Base-by-base conservation (phyloP, 179 eudicot genomes). In the Monotropa hypopitys region DNA sequence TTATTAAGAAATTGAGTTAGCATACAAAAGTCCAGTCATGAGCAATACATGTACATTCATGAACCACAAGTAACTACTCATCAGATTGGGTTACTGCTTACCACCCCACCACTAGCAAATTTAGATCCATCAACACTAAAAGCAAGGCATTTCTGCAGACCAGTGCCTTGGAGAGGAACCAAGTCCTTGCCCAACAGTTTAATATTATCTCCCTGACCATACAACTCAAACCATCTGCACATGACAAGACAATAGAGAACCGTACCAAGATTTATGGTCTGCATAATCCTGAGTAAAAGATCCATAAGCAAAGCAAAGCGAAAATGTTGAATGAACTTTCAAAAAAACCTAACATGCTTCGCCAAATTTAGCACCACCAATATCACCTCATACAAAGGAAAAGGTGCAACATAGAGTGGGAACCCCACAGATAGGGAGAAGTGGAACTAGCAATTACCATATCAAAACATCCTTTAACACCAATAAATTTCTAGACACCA, bases 51-150 rank as follows among this genome's bases (percentile, higher is more conserved):
- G 42, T 35, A 45, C 35, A 20, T 40, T 15, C 7, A 20, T 76
- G 46, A 70, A 69, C 26, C 21, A 38, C 50, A 72, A 61, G 16
- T 30, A 46, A 35, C 71, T 33, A 32, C 26, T 45, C 68, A 76
- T 68, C 30, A 79, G 53, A 42, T 12, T 11, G 10, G n/a, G 43
- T 49, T 57, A 51, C 10, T 78, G 65, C 88, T 85, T 88, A 93
- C 98, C 84, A 84, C 88, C 78, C 98, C 98, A 78, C 99, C 99
- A 79, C 83, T 84, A 61, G 97, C 98, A 76, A 95, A 88, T 87
- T 84, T 89, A 73, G 91, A 90, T 80, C 98, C 99, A 85, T 93
- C 98, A 74, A 88, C 69, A 81, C 99, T 93, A 78, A 93, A 95
- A 65, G 91, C 90, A 63, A 90, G 53, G 83, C 98, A 93, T 74